These are phyloP conservation scores for Scheffersomyces segobiensis DNA, from an alignment of 1,139 yeast species.

Conservation along the genomic window DNA sequence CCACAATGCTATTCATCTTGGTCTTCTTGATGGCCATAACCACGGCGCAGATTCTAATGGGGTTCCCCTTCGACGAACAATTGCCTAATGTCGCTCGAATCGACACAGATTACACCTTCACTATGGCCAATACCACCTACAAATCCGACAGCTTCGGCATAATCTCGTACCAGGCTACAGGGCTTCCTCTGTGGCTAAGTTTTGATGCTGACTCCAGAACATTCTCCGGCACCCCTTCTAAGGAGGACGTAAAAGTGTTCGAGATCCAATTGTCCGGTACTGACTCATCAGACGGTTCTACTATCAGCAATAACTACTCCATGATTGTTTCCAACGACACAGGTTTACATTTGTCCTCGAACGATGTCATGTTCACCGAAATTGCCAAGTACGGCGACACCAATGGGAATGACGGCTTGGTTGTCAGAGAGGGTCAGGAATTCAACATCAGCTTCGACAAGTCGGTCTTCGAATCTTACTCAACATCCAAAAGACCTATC, in stretches of 20 bases:
- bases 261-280: constrained; percentile 59
- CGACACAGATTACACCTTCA: constrained; percentile 61
- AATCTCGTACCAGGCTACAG: constrained; percentile 55
- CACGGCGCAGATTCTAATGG: constrained; percentile 45
- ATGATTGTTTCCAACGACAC: constrained; percentile 59
- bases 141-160: constrained; percentile 41
- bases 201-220: constrained; percentile 65
- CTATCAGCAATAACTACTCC: constrained; percentile 48
- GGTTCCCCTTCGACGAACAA: constrained; percentile 82
- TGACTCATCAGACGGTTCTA: constrained; percentile 53
- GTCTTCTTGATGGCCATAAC: constrained; percentile 10
- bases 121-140: constrained; percentile 72
- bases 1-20: constrained; percentile 9
- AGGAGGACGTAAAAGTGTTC: constrained; percentile 42
- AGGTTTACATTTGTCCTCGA: constrained; percentile 47
- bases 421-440: constrained; percentile 65
- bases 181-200: constrained; percentile 74
- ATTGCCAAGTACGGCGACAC: constrained; percentile 62
- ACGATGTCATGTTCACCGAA: constrained; percentile 46
- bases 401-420: constrained; percentile 73
- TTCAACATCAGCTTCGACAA: constrained; percentile 65
- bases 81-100: constrained; percentile 85
- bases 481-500: constrained; percentile 47
- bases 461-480: constrained; percentile 51
- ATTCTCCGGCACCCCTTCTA: constrained; percentile 69